Base-by-base conservation (phyloP, 2,329 filamentous ascomycete genomes). In the Lojkania enalia region DNA sequence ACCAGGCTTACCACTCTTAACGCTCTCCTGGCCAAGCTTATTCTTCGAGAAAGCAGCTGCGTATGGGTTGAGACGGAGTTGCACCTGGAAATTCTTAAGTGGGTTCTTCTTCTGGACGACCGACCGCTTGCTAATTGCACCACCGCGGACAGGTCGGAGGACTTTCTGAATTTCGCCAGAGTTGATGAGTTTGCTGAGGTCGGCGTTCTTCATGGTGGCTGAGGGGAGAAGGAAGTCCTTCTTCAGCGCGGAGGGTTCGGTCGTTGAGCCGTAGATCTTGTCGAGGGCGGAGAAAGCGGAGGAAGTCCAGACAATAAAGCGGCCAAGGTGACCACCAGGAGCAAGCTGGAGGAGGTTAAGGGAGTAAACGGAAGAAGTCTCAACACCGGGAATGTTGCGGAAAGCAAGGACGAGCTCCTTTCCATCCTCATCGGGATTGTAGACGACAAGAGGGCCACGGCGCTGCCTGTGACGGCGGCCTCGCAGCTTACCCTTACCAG, bases 31-130 rank as follows among this genome's bases (percentile, higher is more conserved):
- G 60, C 89, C 89, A 48, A 94, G 75, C 78, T 90, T 87, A 70
- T 90, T 83, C 83, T 95, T 89, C 65, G 85, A 80, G 79, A 95
- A 99, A 55, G 88, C 85, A 66, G 86, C 81, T 64, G 94, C 92
- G 79, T 99, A 99, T 57, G 94, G 94, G 87, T 99, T 99, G 76
- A 99, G 88, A 70, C 94, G 88, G 73, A 99, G 88, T 77, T 96
- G 84, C 63, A 99, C 87, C 84, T 97, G 94, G 85, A 90, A 95
- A 88, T 99, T 99, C 79, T 82, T 83, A 64, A 99, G 90, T 70
- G 94, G 94, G 85, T 99, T 99, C 91, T 97, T 97, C 90, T 99
- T 99, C 85, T 96, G 92, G 63, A 96, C 90, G 70, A 82, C 78
- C 63, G 81, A 78, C 72, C 94, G 89, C 85, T 96, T 96, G 77